Evolutionary conservation across 2,329 filamentous ascomycete species (phyloP).

Genomic region (Exserohilum turcica): DNA sequence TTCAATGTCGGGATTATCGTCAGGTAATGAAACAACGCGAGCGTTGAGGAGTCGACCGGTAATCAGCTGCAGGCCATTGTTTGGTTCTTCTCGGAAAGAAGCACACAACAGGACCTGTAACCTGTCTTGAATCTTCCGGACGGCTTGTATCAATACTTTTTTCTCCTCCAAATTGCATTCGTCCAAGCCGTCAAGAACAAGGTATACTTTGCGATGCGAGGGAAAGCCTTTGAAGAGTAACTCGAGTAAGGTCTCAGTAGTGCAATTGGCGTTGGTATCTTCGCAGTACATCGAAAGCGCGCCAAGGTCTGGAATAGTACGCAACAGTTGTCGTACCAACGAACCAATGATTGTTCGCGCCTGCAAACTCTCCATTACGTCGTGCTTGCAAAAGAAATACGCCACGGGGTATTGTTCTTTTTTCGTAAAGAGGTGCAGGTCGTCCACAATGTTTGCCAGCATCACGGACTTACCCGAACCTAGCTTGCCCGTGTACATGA

Average conservation of each 20-base stretch:
- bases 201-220: slow-evolving; percentile 27
- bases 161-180: slow-evolving; percentile 31
- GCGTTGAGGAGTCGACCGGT: slow-evolving; percentile 1
- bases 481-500: slow-evolving; percentile 50
- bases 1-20: slow-evolving; percentile 28
- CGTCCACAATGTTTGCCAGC: slow-evolving; percentile 52
- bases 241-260: slow-evolving; percentile 24
- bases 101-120: slow-evolving; percentile 28
- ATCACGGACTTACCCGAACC: slow-evolving; percentile 55
- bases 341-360: slow-evolving; percentile 34
- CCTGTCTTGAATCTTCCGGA: slow-evolving; percentile 29
- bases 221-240: slow-evolving; percentile 27
- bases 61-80: slow-evolving; percentile 5
- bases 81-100: slow-evolving; percentile 30
- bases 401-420: slow-evolving; percentile 13
- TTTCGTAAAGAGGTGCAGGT: slow-evolving; percentile 18
- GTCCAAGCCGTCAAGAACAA: slow-evolving; percentile 46
- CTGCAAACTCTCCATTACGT: slow-evolving; percentile 28
- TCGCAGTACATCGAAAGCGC: slow-evolving; percentile 9
- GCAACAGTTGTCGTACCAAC: slow-evolving; percentile 46
- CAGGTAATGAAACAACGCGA: slow-evolving; percentile 23
- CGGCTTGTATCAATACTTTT: slow-evolving; percentile 17
- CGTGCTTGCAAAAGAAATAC: slow-evolving; percentile 39
- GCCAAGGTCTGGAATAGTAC: slow-evolving; percentile 26
- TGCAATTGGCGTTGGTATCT: neutral